Evolutionary conservation across 2,329 filamentous ascomycete species (phyloP), one percentile per base, ranked within the genome.

Genomic region (Calonectria hawksworthii): DNA sequence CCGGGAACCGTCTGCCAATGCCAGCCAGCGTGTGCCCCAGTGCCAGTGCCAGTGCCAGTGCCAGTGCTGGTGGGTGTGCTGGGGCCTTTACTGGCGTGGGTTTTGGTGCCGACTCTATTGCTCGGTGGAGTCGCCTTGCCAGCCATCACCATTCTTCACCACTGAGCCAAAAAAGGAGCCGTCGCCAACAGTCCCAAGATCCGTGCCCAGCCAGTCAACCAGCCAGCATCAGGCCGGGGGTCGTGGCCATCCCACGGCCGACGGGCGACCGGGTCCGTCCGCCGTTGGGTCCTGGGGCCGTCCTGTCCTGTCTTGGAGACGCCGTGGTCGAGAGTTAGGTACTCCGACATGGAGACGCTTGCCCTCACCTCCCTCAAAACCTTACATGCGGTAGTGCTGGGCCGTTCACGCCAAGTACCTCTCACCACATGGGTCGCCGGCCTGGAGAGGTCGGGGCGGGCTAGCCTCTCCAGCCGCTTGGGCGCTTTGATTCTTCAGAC

Each of bases 121-220:
- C 65, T 5, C n/a, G 47, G 65, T 68, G 65, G 65, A 56, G 65
- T 41, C 64, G 64, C 38, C 32, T 23, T n/a, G 26, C n/a, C 26
- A 51, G 41, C 44, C 64, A 51, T 61, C 52, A 44, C 41, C 54
- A 61, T 69, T 56, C 67, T 61, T 50, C 54, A 59, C 54, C 21
- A 59, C 32, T 34, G 54, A 59, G 32, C 54, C 54, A 41, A 34
- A 66, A 68, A 71, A 47, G 47, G 61, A 56, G 34, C 36, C 59
- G 59, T 72, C 63, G 61, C 63, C 30, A 67, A 56, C 69, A 66
- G 59, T 59, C 54, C 68, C 64, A 36, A 66, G 41, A 50, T 41
- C 61, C 61, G 36, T 54, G 61, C 61, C 34, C 59, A 47, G 59
- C 26, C 67, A 70, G 68, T 59, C 68, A 70, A 41, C 56, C 28